A percentile compares a stretch with the other conserved stretches of the same genome.
Evolutionary conservation across 805 yeast species (phyloP).

Genomic region (Kockiozyma suomiensis): DNA sequence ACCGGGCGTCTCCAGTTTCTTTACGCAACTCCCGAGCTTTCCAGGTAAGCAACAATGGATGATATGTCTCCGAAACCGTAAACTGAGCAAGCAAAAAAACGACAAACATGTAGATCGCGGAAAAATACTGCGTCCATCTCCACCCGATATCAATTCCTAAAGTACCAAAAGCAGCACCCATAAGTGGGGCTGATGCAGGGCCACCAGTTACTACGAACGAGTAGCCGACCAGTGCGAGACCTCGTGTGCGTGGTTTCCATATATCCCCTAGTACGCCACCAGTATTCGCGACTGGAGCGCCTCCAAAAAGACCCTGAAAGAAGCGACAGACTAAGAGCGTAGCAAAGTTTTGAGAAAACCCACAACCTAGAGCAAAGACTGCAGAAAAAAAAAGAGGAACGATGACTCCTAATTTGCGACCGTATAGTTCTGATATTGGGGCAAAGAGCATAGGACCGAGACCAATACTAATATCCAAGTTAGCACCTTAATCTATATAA

Average conservation of each 20-base stretch:
- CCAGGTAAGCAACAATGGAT: conserved; percentile 55
- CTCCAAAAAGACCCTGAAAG: conserved; percentile 61
- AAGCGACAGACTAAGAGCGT: conserved; percentile 57
- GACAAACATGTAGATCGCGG: conserved; percentile 48
- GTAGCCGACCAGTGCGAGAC: conserved; percentile 55
- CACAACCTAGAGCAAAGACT: conserved; percentile 54
- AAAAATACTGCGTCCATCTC: conserved; percentile 61
- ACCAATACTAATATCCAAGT: conserved; percentile 22
- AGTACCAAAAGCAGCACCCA: conserved; percentile 54
- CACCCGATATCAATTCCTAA: conserved; percentile 50
- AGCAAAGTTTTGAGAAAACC: conserved; percentile 53
- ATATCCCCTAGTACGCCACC: conserved; percentile 66
- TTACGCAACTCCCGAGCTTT: conserved; percentile 70
- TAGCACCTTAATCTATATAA: not conserved
- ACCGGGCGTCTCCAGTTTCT: conserved; percentile 77
- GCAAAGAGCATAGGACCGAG: conserved; percentile 70
- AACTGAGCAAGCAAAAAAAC: conserved; percentile 46
- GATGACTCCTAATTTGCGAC: conserved; percentile 50
- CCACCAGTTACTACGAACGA: conserved; percentile 52
- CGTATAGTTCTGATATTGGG: conserved; percentile 50
- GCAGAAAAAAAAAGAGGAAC: conserved; percentile 48
- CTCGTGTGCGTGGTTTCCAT: conserved; percentile 55
- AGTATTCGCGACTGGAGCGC: conserved; percentile 61
- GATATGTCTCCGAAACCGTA: conserved; percentile 44
- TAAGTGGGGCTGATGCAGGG: conserved; percentile 51